These are phyloP conservation scores for Acorus calamus DNA, from an alignment of 106 monocot genomes.

Conservation along the genomic window DNA sequence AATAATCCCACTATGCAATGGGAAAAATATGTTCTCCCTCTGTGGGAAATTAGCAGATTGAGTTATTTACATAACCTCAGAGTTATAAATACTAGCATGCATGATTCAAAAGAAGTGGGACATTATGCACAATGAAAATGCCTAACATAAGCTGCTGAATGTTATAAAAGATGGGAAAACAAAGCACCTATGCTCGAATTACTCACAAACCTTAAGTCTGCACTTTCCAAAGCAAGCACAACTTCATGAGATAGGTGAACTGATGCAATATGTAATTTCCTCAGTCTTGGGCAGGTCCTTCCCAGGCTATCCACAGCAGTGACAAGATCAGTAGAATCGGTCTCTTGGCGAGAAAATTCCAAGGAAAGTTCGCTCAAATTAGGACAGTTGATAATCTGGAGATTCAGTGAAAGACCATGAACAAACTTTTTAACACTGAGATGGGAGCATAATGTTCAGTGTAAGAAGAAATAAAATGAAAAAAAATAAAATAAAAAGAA, in stretches of 20 bases:
- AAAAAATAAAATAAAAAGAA: background rate
- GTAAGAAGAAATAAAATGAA: background rate
- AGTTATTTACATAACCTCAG: background rate
- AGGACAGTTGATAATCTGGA: constrained; percentile 67
- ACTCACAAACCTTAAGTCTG: constrained; percentile 62
- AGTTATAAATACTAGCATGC: background rate
- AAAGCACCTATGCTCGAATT: background rate
- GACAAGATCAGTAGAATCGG: constrained; percentile 83
- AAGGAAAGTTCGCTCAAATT: constrained; percentile 85
- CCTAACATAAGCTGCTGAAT: no score
- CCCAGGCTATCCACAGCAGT: constrained; percentile 62
- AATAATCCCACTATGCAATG: no score
- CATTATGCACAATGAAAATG: no score
- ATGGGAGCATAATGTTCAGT: background rate
- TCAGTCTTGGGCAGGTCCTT: constrained; percentile 52
- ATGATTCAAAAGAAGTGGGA: background rate
- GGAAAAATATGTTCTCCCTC: no score
- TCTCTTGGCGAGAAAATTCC: constrained; percentile 71
- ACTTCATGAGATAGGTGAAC: constrained; percentile 58
- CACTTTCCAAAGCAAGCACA: constrained; percentile 72
- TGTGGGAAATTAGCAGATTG: no score
- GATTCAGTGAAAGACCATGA: no score
- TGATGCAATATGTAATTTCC: constrained; percentile 72
- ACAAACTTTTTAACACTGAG: background rate
- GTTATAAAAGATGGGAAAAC: background rate